phyloP scores from a whole-genome alignment of 140 eudicot species.

The Ambrosia hybrid region DNA sequence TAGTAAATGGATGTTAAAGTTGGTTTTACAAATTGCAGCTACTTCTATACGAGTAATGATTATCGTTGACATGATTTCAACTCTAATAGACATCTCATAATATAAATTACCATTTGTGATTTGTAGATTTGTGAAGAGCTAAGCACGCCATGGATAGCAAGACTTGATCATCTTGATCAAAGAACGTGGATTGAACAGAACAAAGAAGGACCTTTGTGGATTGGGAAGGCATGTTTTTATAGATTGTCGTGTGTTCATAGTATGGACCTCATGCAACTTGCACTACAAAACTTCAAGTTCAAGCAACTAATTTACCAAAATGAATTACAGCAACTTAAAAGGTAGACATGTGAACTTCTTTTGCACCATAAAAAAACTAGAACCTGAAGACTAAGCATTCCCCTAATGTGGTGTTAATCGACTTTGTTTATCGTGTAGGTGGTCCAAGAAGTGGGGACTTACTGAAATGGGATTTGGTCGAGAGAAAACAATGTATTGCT shows the following conservation, averaged over 20 bases:
- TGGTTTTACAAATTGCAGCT: not conserved
- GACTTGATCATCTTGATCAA: slow-evolving; percentile 67
- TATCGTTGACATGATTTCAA: not conserved
- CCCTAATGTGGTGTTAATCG: not conserved
- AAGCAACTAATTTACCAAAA: slow-evolving; percentile 44
- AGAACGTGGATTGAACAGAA: slow-evolving; percentile 62
- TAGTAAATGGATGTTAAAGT: not conserved
- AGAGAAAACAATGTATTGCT: slow-evolving; percentile 58
- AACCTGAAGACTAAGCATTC: not conserved
- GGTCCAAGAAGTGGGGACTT: slow-evolving; percentile 66
- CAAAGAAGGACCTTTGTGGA: slow-evolving; percentile 28
- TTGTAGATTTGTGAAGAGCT: slow-evolving; percentile 54
- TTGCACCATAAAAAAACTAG: too few species aligned
- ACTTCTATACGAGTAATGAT: not conserved
- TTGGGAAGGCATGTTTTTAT: slow-evolving; percentile 51
- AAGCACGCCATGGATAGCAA: slow-evolving; percentile 59
- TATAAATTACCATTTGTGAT: not conserved
- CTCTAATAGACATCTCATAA: not conserved
- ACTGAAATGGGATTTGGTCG: slow-evolving; percentile 71
- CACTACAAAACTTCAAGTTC: slow-evolving; percentile 42
- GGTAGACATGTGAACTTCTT: slow-evolving; percentile 10
- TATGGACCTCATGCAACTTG: slow-evolving; percentile 46
- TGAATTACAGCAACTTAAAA: slow-evolving; percentile 42
- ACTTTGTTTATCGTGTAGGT: slow-evolving; percentile 32
- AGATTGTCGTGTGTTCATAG: slow-evolving; percentile 46